Base-by-base conservation (phyloP, 192 early-diverging fungal species). In the Coemansia interrupta region DNA sequence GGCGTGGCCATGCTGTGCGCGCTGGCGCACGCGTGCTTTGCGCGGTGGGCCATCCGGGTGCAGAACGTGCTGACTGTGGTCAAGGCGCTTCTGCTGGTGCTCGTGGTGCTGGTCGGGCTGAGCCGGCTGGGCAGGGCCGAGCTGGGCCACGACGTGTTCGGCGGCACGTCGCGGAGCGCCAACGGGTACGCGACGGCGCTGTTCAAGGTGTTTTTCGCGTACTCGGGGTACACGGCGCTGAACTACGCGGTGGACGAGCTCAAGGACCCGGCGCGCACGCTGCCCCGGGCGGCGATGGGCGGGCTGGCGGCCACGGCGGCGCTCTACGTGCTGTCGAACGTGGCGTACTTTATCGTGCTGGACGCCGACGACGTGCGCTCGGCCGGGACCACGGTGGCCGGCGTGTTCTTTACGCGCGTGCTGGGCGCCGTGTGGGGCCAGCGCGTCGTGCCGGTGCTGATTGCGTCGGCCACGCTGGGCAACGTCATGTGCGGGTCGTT, bases 171-270 rank as follows among this genome's bases (percentile, higher is more conserved):
- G 42, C 36, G 46, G 3, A 62, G 68, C 36, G 57, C 79, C 2
- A 65, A 62, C 36, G 64, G 60, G 1, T 81, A 81, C 38, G 58
- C 63, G 29, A 60, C 62, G 26, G 79, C 79, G 39, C 60, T 82
- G 15, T 78, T 74, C 63, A 77, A 77, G 45, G 83, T 81, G 56
- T 64, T 82, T 22, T 84, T 73, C 47, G 76, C 82, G 6, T 87
- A 83, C 46, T 71, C 80, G 29, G 85, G 85, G 12, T 87, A 75
- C 68, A 80, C 72, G 17, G 75, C 82, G 44, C 63, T 84, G 15
- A 82, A 84, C 58, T 87, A 86, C 68, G 77, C 76, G 3, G 73
- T 85, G 1, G 84, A 80, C 56, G 85, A 87, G 66, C 69, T 87
- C 47, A 57, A 70, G 10, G 59, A 68, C 39, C 85, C 85, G 11